Percentiles rank a stretch among this genome's conserved stretches.
Conservation (phyloP, 75 land plant species). For the Adiantum capillusveneris region DNA sequence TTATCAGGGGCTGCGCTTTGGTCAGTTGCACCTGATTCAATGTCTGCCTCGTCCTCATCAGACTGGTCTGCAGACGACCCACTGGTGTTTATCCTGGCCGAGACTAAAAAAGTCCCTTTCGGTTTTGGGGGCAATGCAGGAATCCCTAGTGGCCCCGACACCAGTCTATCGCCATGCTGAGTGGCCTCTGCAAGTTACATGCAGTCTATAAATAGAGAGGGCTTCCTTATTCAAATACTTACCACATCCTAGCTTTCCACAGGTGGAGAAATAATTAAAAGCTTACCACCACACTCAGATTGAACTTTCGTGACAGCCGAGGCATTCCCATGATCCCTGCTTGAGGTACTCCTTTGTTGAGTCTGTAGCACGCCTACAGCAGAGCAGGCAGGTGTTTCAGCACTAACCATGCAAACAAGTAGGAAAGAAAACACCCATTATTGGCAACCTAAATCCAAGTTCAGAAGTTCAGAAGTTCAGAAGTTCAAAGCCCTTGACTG, state of each 20-base stretch:
- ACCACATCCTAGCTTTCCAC: no score
- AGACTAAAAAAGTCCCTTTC: not conserved
- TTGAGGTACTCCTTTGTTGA: not conserved
- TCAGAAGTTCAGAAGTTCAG: no score
- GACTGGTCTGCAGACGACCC: constrained; percentile 49
- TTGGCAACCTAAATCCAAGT: no score
- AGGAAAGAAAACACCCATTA: not conserved
- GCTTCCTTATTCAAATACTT: no score
- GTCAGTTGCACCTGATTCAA: constrained; percentile 35
- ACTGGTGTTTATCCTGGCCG: constrained; percentile 33
- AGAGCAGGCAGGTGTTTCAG: constrained; percentile 4
- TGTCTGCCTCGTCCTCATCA: constrained; percentile 74
- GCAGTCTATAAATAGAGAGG: no score
- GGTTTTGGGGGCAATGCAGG: constrained; percentile 38
- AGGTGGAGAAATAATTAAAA: no score
- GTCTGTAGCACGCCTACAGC: constrained; percentile 8
- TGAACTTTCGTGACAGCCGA: not conserved
- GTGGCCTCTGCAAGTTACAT: no score
- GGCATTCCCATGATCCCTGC: not conserved
- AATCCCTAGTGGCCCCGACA: constrained; percentile 35
- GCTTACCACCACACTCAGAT: not conserved
- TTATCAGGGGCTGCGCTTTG: constrained; percentile 47
- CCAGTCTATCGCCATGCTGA: constrained; percentile 6
- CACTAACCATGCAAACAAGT: not conserved
- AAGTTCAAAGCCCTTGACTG: no score